A percentile compares a stretch with the other conserved stretches of the same genome.
These are phyloP conservation scores for Boletus tomentosulus DNA, from an alignment of 768 basidiomycete species.

Conservation along the genomic window DNA sequence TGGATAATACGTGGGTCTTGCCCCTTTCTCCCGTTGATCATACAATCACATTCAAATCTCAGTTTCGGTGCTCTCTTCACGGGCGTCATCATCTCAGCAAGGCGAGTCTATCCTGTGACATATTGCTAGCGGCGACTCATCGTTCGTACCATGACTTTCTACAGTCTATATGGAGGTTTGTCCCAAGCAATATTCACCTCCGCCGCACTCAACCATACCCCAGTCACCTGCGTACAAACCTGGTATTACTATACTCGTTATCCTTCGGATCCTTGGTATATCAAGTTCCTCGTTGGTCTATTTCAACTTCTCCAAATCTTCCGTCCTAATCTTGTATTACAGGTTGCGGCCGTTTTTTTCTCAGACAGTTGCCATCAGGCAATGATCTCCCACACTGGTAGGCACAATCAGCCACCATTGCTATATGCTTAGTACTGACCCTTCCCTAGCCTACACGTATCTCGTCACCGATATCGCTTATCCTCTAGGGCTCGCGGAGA, in stretches of 20 bases:
- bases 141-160: not conserved
- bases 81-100: constrained; percentile 50
- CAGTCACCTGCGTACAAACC: constrained; percentile 55
- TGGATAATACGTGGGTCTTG: constrained; percentile 38
- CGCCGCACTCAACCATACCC: not conserved
- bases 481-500: constrained; percentile 21
- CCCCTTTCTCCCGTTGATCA: not conserved
- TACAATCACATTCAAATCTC: not conserved
- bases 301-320: not conserved
- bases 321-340: not conserved
- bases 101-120: constrained; percentile 34
- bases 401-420: not conserved
- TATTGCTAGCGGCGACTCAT: not conserved
- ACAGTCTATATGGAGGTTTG: constrained; percentile 51
- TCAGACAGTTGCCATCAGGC: constrained; percentile 56
- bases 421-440: not conserved
- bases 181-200: not conserved
- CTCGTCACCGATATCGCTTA: constrained; percentile 39
- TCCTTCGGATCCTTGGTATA: constrained; percentile 48
- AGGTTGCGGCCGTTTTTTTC: constrained; percentile 51
- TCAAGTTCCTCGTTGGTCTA: constrained; percentile 42
- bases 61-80: constrained; percentile 53
- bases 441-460: constrained; percentile 44
- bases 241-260: constrained; percentile 52
- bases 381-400: constrained; percentile 52